Evolutionary conservation across 805 yeast species (phyloP).

Genomic region (Cyberlindnera maclurae): DNA sequence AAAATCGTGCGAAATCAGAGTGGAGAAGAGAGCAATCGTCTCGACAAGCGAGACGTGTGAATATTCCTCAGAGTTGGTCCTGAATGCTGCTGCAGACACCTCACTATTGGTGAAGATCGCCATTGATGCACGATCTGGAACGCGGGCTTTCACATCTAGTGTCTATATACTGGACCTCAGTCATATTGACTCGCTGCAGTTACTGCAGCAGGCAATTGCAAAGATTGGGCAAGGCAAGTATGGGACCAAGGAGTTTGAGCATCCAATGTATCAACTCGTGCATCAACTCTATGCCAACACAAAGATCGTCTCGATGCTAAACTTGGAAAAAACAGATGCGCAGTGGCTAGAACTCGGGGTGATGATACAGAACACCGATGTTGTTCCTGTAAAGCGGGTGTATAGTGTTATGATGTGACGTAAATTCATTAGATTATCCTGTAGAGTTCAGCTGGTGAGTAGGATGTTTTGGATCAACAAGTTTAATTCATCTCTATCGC

Average conservation of each 20-base stretch:
- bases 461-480: slow-evolving; percentile 63
- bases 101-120: slow-evolving; percentile 10
- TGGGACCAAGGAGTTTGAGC: slow-evolving; percentile 11
- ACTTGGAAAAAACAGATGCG: slow-evolving; percentile 19
- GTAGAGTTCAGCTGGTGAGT: slow-evolving; percentile 9
- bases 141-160: slow-evolving; percentile 8
- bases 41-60: slow-evolving; percentile 1
- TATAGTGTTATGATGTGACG: slow-evolving; percentile 3
- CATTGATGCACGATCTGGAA: slow-evolving; percentile 4
- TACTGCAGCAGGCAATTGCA: slow-evolving; percentile 6
- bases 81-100: background rate
- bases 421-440: background rate
- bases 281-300: slow-evolving; percentile 26
- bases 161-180: slow-evolving; percentile 10
- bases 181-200: slow-evolving; percentile 8
- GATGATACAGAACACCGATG: slow-evolving; percentile 6
- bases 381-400: slow-evolving; percentile 14
- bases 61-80: background rate
- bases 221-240: slow-evolving; percentile 10
- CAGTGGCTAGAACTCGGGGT: slow-evolving; percentile 13
- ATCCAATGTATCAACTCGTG: slow-evolving; percentile 16
- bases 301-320: slow-evolving; percentile 29
- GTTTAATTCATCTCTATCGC: slow-evolving; percentile 60
- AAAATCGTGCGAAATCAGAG: slow-evolving; percentile 4
- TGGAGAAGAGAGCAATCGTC: slow-evolving; percentile 11